Base-by-base conservation (phyloP, 31 red algal species). In the Odonthalia washingtoniensis region DNA sequence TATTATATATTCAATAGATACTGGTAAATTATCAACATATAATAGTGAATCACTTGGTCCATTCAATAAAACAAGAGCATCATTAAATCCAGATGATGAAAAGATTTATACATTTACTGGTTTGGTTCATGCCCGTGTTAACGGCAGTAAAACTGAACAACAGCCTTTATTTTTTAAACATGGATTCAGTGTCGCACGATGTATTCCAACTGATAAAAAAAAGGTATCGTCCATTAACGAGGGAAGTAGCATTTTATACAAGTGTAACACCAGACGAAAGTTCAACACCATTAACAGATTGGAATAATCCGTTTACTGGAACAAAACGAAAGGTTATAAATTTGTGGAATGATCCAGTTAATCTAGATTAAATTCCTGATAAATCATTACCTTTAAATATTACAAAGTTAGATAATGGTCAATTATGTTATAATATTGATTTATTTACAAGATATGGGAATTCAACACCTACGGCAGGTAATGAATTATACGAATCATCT, bases 341-440 rank as follows among this genome's bases (percentile, higher is more conserved):
- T 68, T 88, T 94, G 1, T 93, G 83, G 84, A 98, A 98, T 69
- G 92, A 98, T 62, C 96, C 96, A 6, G 96, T 98, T 2, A 98
- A 98, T 39, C 89, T 92, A 74, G 78, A 98, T 64, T 95, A 95
- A 62, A 27, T 95, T 76, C 62, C 80, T 28, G 62, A 84, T 0
- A 72, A 66, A 33, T 37, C 83, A 16, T 97, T 89, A 63, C 46
- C 70, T 43, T 79, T 95, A 38, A 89, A 89, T 14, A 92, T 88
- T 33, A 91, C 93, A 5, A 80, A 45, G 40, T 66, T 46, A 27
- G 92, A 76, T 37, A 78, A 86, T 9, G 92, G 95, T 84, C 67
- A 95, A 0, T 69, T 67, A 37, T 95, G 78, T 79, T 98, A 92
- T 92, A 83, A 92, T 63, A 75, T 89, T 4, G 96, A 98, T 69